Evolutionary conservation across 768 basidiomycete species (phyloP), one percentile per base, ranked within the genome.

Genomic region (Exsudoporus frostii): DNA sequence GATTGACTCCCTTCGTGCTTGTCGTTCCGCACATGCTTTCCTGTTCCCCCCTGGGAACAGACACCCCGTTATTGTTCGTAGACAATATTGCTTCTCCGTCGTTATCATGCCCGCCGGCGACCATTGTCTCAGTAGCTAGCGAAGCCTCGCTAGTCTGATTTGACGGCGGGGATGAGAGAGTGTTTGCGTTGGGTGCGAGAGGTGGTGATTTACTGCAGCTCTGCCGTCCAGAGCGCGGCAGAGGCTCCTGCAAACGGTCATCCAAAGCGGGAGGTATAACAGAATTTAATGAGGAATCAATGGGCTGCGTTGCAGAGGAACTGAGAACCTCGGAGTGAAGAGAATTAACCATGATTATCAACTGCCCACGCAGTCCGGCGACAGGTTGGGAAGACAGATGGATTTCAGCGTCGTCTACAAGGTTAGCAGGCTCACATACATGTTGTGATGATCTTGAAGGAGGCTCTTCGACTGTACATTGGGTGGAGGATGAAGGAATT

Each of bases 161-260:
- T 44, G 62, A 68, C 45, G 42, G 63, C 51, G 45, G 11, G 8
- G 38, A 30, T 58, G 65, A 50, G 55, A 53, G 25, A 42, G 57
- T 8, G 64, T 65, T 45, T 58, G 62, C 20, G 11, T 42, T 41
- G 22, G 30, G 32, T 39, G 10, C 20, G 47, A 30, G 25, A 32
- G 48, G 30, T 58, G 61, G 50, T 55, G 55, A 53, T 67, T 41
- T 70, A 22, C 61, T 64, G 17, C 60, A 54, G 56, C 74, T 77
- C 34, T 69, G 70, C 39, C 71, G 69, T 25, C 73, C 73, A 51
- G 76, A 76, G 44, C 70, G 65, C 48, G 74, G 68, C 19, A 72
- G 52, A 20, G 74, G 73, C 17, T 67, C 70, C 22, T 1, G 45
- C 7, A 47, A 15, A 49, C 14, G 9, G 36, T 32, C 40, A 19